Base-by-base conservation (phyloP, 169 alveolate genomes). In the Neospora caninum region DNA sequence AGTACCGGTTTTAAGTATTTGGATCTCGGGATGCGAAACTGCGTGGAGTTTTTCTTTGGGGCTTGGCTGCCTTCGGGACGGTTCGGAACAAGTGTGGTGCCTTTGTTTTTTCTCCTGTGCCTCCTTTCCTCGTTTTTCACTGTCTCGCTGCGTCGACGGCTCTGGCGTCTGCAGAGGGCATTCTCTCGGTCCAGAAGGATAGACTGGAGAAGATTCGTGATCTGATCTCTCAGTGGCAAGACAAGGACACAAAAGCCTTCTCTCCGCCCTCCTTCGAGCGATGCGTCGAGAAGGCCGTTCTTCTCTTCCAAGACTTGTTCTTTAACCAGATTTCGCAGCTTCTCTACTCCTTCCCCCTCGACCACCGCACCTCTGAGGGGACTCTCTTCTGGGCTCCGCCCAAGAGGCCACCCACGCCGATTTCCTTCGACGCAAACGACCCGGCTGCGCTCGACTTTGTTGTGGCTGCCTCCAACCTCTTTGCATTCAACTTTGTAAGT, bases 311-410 rank as follows among this genome's bases (percentile, higher is more conserved):
- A 88, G 97, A 97, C 34, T 95, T 96, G 88, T 99, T 98, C 97
- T 95, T 97, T 83, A 97, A 98, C 94, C 97, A 98, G 92, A 99
- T 99, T 88, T 96, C 95, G 54, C 99, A 99, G 94, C 98, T 99
- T 73, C 96, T 99, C 88, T 94, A 98, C 94, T 97, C 98, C 80
- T 99, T 99, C 98, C 99, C 99, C 0, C 97, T 96, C 54, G 99
- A 99, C 91, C 99, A 99, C 93, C 96, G 94, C 91, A 98, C 98
- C 78, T 95, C 97, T n/a, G 99, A 98, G 89, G 99, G 99, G 6
- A 96, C 97, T 29, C 98, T 96, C 88, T 99, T 99, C 96, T 99
- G 99, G 99, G 96, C 98, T 54, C 99, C 99, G 34, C 99, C 99
- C 31, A 99, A 99, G 95, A 97, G 99, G 95, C 98, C 99, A n/a